phyloP scores from a whole-genome alignment of 768 basidiomycete genomes.

The Tubosaeta brunneosetosa region DNA sequence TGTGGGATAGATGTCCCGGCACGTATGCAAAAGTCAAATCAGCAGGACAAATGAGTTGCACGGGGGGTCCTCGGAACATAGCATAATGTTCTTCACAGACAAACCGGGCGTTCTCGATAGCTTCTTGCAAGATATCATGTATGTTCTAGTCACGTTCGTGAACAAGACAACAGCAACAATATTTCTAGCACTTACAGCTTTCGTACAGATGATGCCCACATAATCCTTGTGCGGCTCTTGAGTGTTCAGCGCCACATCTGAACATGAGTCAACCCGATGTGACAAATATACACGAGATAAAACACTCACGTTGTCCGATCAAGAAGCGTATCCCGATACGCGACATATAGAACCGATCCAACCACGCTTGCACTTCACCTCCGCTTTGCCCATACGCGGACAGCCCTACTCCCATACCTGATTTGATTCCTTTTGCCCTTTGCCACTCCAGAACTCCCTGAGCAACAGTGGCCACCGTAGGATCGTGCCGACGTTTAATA shows the following conservation, averaged over 20 bases:
- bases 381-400: constrained; percentile 56
- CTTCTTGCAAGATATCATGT: constrained; percentile 94
- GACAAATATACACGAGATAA: not conserved
- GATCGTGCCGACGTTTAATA: constrained; percentile 94
- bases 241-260: constrained; percentile 92
- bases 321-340: constrained; percentile 95
- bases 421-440: constrained; percentile 36
- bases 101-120: constrained; percentile 96
- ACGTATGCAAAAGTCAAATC: constrained; percentile 90
- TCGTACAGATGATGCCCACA: constrained; percentile 96
- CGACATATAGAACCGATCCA: constrained; percentile 96
- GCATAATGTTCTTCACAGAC: constrained; percentile 95
- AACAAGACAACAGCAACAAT: not conserved
- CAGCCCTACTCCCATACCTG: constrained; percentile 27
- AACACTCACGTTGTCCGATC: constrained; percentile 83
- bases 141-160: constrained; percentile 56
- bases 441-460: constrained; percentile 99
- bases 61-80: constrained; percentile 93
- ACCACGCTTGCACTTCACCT: constrained; percentile 87
- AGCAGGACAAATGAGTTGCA: constrained; percentile 91
- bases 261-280: not conserved
- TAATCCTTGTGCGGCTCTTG: constrained; percentile 86
- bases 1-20: constrained; percentile 94
- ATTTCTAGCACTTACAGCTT: constrained; percentile 53
- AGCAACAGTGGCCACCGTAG: constrained; percentile 94